Percentiles rank a stretch among this genome's conserved stretches.
Conservation (phyloP, 2,329 filamentous ascomycete genomes). For the Penicillium sp. region DNA sequence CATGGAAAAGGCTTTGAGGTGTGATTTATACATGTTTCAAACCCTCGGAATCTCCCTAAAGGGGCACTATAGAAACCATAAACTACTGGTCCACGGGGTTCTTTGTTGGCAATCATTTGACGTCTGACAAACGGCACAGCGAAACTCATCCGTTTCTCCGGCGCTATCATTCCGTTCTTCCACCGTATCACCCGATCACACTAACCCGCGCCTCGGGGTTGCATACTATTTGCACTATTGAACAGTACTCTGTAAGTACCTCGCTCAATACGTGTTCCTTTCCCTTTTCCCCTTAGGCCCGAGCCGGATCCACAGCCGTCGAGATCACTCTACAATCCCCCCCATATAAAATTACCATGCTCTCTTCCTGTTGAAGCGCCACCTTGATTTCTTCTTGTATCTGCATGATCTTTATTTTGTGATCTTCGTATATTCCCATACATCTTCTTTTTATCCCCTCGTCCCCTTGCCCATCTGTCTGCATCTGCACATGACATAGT, state of each 20-base stretch:
- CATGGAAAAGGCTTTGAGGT: not conserved
- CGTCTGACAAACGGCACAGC: slow-evolving; percentile 11
- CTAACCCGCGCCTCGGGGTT: slow-evolving; percentile 13
- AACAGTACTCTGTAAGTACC: slow-evolving; percentile 16
- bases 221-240: not conserved
- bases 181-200: slow-evolving; percentile 14
- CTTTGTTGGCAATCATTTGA: slow-evolving; percentile 13
- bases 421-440: not conserved
- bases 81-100: not conserved
- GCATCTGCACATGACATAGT: slow-evolving; percentile 44
- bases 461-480: slow-evolving; percentile 9
- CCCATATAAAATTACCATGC: slow-evolving; percentile 4
- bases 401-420: not conserved
- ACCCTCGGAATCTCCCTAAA: not conserved
- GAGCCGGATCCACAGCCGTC: slow-evolving; percentile 10
- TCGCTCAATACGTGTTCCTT: slow-evolving; percentile 5
- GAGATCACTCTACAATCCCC: not conserved
- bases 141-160: slow-evolving; percentile 37
- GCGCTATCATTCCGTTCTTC: slow-evolving; percentile 20
- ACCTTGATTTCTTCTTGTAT: not conserved
- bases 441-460: not conserved
- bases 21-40: not conserved
- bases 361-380: not conserved
- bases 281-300: slow-evolving; percentile 18
- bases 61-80: not conserved